phyloP scores from a whole-genome alignment of 2,329 filamentous ascomycete species.

The Hymenoscyphus repandus region DNA sequence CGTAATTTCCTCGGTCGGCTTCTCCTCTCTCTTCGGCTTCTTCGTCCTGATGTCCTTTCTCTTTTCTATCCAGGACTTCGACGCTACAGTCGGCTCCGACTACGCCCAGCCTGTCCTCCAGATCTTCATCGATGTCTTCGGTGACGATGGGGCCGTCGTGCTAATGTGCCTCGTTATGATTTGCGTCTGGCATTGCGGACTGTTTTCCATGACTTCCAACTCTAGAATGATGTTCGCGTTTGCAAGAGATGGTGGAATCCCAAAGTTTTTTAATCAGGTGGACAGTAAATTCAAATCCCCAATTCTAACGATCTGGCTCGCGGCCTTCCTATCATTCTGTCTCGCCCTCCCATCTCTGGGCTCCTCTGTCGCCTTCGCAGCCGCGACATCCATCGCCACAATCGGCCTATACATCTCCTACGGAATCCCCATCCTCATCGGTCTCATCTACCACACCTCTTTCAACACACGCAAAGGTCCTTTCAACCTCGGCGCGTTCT shows the following conservation, averaged over 20 bases:
- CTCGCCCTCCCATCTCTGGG: conserved; percentile 51
- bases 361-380: conserved; percentile 49
- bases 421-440: conserved; percentile 51
- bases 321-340: conserved; percentile 47
- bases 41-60: conserved; percentile 52
- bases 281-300: conserved; percentile 45
- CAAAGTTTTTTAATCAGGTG: conserved; percentile 48
- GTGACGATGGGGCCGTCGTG: conserved; percentile 48
- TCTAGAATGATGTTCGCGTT: conserved; percentile 57
- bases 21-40: conserved; percentile 52
- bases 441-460: conserved; percentile 44
- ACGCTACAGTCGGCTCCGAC: conserved; percentile 38
- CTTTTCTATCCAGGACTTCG: conserved; percentile 55
- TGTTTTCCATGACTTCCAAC: conserved; percentile 53
- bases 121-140: conserved; percentile 53
- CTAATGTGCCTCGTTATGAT: conserved; percentile 52
- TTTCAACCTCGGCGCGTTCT: conserved; percentile 45
- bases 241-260: conserved; percentile 49
- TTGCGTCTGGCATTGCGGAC: conserved; percentile 56
- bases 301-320: conserved; percentile 50
- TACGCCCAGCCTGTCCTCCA: conserved; percentile 52
- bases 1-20: conserved; percentile 50
- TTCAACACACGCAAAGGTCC: conserved; percentile 49
- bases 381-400: conserved; percentile 54
- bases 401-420: conserved; percentile 54